Percentiles rank a stretch among this genome's conserved stretches.
These are phyloP conservation scores for Boletus barrowsii DNA, from an alignment of 768 basidiomycete species.

Conservation along the genomic window DNA sequence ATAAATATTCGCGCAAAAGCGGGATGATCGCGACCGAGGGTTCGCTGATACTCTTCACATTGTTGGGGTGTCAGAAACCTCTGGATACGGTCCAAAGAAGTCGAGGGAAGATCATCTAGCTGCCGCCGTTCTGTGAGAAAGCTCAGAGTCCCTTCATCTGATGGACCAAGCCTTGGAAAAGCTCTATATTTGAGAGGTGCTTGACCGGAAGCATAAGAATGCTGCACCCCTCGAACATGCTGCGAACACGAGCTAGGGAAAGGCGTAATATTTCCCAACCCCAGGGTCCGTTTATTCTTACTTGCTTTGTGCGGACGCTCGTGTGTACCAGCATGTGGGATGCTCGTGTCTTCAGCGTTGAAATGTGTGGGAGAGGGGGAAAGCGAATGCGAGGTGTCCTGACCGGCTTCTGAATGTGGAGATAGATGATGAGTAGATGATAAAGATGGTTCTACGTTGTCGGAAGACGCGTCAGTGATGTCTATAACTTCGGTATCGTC, in stretches of 20 bases:
- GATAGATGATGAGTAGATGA: conserved; percentile 8
- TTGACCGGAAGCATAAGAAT: conserved; percentile 25
- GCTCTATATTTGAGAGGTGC: conserved; percentile 9
- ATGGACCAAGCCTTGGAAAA: background rate
- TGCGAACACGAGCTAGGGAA: conserved; percentile 51
- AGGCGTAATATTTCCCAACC: conserved; percentile 29
- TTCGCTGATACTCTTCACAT: conserved; percentile 15
- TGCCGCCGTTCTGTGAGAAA: conserved; percentile 18
- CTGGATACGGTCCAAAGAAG: background rate
- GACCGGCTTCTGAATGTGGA: conserved; percentile 8
- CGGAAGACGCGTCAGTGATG: conserved; percentile 17
- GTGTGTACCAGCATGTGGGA: conserved; percentile 1
- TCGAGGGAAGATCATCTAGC: background rate
- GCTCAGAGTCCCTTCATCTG: conserved; percentile 7
- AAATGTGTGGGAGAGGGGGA: background rate
- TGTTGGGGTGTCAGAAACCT: conserved; percentile 11
- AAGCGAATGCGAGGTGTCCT: conserved; percentile 6
- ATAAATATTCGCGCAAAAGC: conserved; percentile 44
- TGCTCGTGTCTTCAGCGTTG: conserved; percentile 4
- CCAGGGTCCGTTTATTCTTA: conserved; percentile 3
- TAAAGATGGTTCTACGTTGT: conserved; percentile 10
- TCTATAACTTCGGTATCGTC: conserved; percentile 19
- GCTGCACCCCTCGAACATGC: conserved; percentile 62
- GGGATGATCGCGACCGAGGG: conserved; percentile 38
- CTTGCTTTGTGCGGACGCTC: background rate